Conservation (phyloP, 768 basidiomycete species). For the Mycena leptocephala region DNA sequence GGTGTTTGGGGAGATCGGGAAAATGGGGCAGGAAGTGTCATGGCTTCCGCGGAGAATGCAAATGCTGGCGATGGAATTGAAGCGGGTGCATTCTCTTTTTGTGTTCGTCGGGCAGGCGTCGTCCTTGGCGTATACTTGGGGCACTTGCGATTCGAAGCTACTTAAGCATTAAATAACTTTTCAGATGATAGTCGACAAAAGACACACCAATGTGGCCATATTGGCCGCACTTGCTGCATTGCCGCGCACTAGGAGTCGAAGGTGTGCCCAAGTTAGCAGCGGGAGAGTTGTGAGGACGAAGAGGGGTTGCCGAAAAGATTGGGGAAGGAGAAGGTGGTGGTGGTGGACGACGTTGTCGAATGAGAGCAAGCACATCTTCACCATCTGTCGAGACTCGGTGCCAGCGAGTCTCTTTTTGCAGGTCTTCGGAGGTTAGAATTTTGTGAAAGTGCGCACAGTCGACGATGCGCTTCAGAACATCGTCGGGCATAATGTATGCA, state of each 20-base stretch:
- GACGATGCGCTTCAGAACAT: not conserved
- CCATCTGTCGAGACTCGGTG: constrained; percentile 3
- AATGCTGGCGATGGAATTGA: too few relatives aligned
- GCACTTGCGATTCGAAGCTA: too few relatives aligned
- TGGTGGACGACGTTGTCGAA: not conserved
- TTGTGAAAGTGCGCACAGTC: constrained; percentile 7
- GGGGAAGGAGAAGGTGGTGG: not conserved
- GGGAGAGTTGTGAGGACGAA: not conserved
- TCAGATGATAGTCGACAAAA: too few relatives aligned
- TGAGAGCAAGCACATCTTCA: not conserved
- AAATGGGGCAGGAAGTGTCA: too few relatives aligned
- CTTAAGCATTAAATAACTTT: too few relatives aligned
- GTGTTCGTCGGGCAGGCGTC: too few relatives aligned
- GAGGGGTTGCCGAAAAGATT: not conserved
- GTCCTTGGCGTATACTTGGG: too few relatives aligned
- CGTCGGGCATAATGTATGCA: not conserved
- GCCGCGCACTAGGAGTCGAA: not conserved
- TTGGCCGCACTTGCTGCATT: constrained; percentile 9
- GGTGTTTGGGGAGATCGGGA: too few relatives aligned
- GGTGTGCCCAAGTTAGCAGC: not conserved
- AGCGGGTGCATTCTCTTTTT: too few relatives aligned
- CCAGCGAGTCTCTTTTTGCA: constrained; percentile 1
- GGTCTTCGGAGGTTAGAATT: not conserved
- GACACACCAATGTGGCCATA: too few relatives aligned
- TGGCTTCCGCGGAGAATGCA: too few relatives aligned